Evolutionary conservation across 257 asterid genomes (phyloP), one percentile per base, ranked within the genome.

Genomic region (Solanum ossicruentum): DNA sequence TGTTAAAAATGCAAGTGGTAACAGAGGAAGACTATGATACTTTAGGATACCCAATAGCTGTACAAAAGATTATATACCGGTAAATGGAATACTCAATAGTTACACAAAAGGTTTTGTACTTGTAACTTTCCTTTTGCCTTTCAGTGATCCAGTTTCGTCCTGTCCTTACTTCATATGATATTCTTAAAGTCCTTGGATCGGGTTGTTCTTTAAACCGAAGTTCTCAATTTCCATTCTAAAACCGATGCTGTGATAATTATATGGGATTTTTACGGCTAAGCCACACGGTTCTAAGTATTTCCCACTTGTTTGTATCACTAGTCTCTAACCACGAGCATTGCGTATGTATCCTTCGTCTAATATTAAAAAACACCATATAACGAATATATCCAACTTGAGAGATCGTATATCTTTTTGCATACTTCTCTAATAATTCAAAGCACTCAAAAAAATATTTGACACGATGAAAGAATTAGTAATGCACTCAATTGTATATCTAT

Each of bases 1-100:
- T 32, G 49, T 78, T 12, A 87, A 47, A 84, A 55, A 55, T 73
- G 92, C 90, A 57, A 69, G 85, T 70, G 88, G 90, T 87, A 93
- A 91, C 92, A 83, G 88, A 23, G 88, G 94, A 54, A 84, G 89
- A 87, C 84, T 86, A 66, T 90, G 85, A 84, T 79, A 80, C 71
- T 51, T 28, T 60, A 83, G 67, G 78, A 87, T 49, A 72, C 84
- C 54, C 65, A 70, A 83, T 47, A 54, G 32, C 47, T 84, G 61
- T 55, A 54, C 28, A 87, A 85, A 82, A 83, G 65, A 57, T 85
- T 7, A 83, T 69, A 79, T 71, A 81, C 61, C 43, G 61, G 80
- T 58, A 77, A 26, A 77, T 56, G 63, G 82, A 77, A 49, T 17
- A 77, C 63, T 26, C 61, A 26, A 52, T 77, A 77, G 61, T 45